Evolutionary conservation across 495 filamentous ascomycete genomes (phyloP).

Genomic region (Penicillium angulare): DNA sequence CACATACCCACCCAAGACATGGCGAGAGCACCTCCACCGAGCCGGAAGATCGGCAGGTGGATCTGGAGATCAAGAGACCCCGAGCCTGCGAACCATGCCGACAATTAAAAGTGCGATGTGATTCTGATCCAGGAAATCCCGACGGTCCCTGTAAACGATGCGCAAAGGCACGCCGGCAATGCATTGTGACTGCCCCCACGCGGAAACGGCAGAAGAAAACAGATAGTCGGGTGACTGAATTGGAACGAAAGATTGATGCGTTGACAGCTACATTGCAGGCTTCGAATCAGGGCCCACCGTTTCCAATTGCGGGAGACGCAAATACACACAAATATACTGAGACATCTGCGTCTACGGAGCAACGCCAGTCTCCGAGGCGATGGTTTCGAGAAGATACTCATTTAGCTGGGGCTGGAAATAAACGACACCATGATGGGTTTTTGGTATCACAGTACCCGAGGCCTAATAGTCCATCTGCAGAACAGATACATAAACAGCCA

Average conservation of each 20-base stretch:
- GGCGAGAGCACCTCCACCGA: conserved; percentile 14
- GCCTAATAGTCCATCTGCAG: conserved; percentile 24
- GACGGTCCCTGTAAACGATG: conserved; percentile 79
- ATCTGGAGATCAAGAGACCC: conserved; percentile 62
- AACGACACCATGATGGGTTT: conserved; percentile 21
- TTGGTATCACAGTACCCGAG: conserved; percentile 21
- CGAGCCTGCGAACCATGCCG: conserved; percentile 95
- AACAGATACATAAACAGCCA: conserved; percentile 15
- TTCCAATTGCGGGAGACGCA: no score
- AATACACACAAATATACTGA: no score
- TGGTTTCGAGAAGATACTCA: conserved; percentile 11
- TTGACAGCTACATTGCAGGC: conserved; percentile 75
- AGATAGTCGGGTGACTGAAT: conserved; percentile 84
- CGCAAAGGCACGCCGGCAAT: conserved; percentile 74
- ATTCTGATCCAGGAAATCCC: conserved; percentile 56
- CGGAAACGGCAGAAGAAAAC: conserved; percentile 92
- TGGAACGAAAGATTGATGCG: conserved; percentile 93
- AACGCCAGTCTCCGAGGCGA: conserved; percentile 6
- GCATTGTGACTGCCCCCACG: conserved; percentile 77
- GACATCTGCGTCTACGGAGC: no score
- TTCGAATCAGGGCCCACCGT: conserved; percentile 20
- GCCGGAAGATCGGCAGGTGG: conserved; percentile 42
- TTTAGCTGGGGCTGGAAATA: conserved; percentile 21
- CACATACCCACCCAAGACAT: neutral
- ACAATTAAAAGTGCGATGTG: conserved; percentile 86